Conservation (phyloP, 148 eudicot species). For the Spergularia bocconei region DNA sequence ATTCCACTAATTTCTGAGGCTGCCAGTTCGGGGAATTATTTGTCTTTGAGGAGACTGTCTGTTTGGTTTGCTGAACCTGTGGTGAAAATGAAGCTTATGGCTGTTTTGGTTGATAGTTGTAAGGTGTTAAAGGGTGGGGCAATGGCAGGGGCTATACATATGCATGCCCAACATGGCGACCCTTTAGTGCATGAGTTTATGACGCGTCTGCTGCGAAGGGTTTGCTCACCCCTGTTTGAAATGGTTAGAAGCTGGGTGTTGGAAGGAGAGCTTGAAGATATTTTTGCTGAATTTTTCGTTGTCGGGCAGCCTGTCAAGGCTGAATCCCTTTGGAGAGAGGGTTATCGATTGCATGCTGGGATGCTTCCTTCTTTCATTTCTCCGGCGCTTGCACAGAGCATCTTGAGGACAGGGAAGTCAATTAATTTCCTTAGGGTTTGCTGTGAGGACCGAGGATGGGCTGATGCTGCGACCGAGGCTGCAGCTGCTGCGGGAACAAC, state of each 20-base stretch:
- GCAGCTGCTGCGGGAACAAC: slow-evolving; percentile 95
- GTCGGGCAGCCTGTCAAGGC: slow-evolving; percentile 86
- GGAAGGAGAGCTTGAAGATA: slow-evolving; percentile 97
- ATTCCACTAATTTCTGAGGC: slow-evolving; percentile 74
- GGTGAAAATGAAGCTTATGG: slow-evolving; percentile 97
- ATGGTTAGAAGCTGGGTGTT: slow-evolving; percentile 99
- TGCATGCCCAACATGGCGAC: slow-evolving; percentile 98
- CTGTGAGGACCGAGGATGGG: slow-evolving; percentile 96
- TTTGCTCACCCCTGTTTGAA: slow-evolving; percentile 93
- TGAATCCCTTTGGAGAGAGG: slow-evolving; percentile 97
- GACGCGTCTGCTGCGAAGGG: slow-evolving; percentile 77
- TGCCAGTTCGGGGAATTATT: slow-evolving; percentile 64
- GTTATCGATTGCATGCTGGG: slow-evolving; percentile 70
- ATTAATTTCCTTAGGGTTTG: slow-evolving; percentile 94
- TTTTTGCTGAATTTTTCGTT: slow-evolving; percentile 83
- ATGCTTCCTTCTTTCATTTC: slow-evolving; percentile 99
- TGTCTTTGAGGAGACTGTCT: slow-evolving; percentile 75
- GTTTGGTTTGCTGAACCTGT: slow-evolving; percentile 96
- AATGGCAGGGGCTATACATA: slow-evolving; percentile 96
- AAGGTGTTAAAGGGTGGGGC: slow-evolving; percentile 90
- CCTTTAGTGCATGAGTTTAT: slow-evolving; percentile 88
- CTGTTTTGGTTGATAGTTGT: slow-evolving; percentile 87
- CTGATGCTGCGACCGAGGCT: slow-evolving; percentile 93
- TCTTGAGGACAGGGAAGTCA: slow-evolving; percentile 91
- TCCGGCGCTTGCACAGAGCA: slow-evolving; percentile 82